These are phyloP conservation scores for Pythium graminicola DNA, from an alignment of 352 stramenopile species.

Conservation along the genomic window DNA sequence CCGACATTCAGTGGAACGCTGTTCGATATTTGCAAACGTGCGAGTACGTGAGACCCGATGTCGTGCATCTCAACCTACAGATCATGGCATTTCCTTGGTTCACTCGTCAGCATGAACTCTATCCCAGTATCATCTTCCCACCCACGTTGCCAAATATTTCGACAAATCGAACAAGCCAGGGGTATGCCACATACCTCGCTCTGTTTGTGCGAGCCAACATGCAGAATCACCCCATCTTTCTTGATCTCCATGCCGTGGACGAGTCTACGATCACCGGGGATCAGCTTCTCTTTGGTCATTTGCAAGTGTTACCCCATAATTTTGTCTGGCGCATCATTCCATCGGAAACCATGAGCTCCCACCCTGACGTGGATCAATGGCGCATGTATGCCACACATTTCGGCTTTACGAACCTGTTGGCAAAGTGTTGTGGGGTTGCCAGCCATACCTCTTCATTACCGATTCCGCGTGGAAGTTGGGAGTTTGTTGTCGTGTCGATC, in stretches of 20 bases:
- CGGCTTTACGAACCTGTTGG: constrained; percentile 4
- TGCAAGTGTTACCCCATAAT: constrained; percentile 36
- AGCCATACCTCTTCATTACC: background rate
- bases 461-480: constrained; percentile 35
- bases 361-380: background rate
- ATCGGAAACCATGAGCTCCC: background rate
- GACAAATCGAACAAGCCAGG: constrained; percentile 28
- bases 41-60: constrained; percentile 44
- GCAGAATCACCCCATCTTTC: constrained; percentile 29
- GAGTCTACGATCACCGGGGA: constrained; percentile 17
- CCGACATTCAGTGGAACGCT: constrained; percentile 80
- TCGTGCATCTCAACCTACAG: constrained; percentile 66
- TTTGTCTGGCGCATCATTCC: constrained; percentile 46
- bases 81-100: constrained; percentile 87
- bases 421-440: constrained; percentile 1
- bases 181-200: constrained; percentile 37
- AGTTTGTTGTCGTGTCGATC: constrained; percentile 46
- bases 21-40: constrained; percentile 60
- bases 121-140: constrained; percentile 34
- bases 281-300: constrained; percentile 28
- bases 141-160: constrained; percentile 28
- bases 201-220: constrained; percentile 41
- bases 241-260: constrained; percentile 57
- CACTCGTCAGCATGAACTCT: constrained; percentile 33
- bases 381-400: background rate